Evolutionary conservation across 768 basidiomycete species (phyloP).

Genomic region (Russula virescens): DNA sequence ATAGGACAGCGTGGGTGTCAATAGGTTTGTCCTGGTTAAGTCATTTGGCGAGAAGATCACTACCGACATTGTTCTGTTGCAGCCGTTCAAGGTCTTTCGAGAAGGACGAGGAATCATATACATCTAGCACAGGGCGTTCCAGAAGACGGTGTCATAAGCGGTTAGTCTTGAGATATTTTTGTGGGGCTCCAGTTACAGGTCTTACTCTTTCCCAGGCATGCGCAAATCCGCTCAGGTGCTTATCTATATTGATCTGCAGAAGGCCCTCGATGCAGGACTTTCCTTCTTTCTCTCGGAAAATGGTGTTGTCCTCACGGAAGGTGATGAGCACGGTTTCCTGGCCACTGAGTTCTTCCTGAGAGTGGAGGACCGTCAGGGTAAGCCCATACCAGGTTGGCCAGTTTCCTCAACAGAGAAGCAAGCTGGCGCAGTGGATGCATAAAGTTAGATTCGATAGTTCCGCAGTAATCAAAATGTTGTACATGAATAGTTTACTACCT

Average conservation of each 20-base stretch:
- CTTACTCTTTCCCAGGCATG: constrained; percentile 53
- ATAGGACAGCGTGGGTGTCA: constrained; percentile 54
- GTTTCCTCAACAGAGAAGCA: background rate
- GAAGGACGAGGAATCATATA: constrained; percentile 87
- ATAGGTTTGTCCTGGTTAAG: constrained; percentile 47
- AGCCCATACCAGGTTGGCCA: constrained; percentile 28
- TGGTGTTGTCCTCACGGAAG: constrained; percentile 83
- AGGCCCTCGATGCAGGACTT: constrained; percentile 62
- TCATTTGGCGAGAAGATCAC: background rate
- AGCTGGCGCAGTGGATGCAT: background rate
- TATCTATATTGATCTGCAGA: constrained; percentile 73
- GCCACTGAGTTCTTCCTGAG: constrained; percentile 58
- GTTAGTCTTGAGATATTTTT: constrained; percentile 38
- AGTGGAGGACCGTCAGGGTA: constrained; percentile 49
- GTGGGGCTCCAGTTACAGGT: background rate
- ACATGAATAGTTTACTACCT: background rate
- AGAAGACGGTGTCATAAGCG: constrained; percentile 65
- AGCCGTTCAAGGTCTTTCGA: constrained; percentile 71
- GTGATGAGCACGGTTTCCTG: constrained; percentile 59
- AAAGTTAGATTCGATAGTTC: background rate
- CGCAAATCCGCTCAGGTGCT: constrained; percentile 70
- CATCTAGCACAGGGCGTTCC: constrained; percentile 81
- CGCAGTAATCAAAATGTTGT: background rate
- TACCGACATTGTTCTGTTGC: constrained; percentile 2
- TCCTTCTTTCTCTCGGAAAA: constrained; percentile 78